A percentile compares a stretch with the other conserved stretches of the same genome.
These are phyloP conservation scores for Lasiosphaeria ovina DNA, from an alignment of 495 filamentous ascomycete genomes.

Conservation along the genomic window DNA sequence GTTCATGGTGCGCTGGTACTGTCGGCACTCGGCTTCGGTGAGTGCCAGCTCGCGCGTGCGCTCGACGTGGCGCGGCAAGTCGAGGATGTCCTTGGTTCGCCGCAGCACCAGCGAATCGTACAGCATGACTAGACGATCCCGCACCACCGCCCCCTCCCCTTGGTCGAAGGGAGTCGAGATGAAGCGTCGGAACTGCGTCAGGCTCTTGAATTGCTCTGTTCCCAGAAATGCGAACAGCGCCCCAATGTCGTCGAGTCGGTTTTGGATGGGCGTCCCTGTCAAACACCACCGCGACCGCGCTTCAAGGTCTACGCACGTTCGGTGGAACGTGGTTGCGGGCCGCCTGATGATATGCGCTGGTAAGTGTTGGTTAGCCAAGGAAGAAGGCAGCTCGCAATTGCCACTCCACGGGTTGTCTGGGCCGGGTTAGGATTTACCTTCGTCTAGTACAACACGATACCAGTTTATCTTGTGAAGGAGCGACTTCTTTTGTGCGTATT, in stretches of 20 bases:
- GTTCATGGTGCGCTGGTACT: conserved; percentile 34
- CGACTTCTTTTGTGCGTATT: conserved; percentile 26
- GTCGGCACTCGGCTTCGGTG: conserved; percentile 27
- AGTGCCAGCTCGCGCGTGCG: conserved; percentile 22
- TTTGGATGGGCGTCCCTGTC: conserved; percentile 52
- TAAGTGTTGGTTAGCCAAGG: not conserved
- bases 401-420: too few species aligned
- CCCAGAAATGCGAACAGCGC: conserved; percentile 48
- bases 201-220: conserved; percentile 35
- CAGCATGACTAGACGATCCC: conserved; percentile 35
- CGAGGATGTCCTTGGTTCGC: conserved; percentile 38
- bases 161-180: conserved; percentile 29
- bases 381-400: conserved; percentile 6
- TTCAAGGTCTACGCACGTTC: conserved; percentile 26
- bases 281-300: conserved; percentile 45
- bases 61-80: conserved; percentile 33
- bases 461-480: conserved; percentile 16
- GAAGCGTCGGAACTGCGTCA: conserved; percentile 33
- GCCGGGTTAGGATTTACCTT: conserved; percentile 6
- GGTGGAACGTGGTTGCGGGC: conserved; percentile 16
- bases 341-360: conserved; percentile 22
- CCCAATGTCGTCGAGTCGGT: conserved; percentile 49
- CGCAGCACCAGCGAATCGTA: conserved; percentile 39
- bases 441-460: conserved; percentile 20
- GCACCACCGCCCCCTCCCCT: conserved; percentile 16